Evolutionary conservation across 108 stramenopile species (phyloP).

Genomic region (Fragilariopsis cylindrus): DNA sequence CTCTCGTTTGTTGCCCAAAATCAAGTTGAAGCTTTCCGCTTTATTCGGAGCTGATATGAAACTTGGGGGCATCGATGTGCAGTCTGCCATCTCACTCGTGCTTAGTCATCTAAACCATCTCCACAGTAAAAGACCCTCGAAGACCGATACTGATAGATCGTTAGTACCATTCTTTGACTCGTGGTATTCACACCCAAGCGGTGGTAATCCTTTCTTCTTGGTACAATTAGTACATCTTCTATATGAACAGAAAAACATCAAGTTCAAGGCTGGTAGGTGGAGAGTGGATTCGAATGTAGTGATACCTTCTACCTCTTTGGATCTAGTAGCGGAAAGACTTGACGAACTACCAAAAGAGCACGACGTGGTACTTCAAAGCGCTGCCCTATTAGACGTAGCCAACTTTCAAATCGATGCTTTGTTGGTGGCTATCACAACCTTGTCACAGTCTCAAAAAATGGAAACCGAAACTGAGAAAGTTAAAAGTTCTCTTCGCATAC

Average conservation of each 20-base stretch:
- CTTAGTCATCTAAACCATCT: background rate
- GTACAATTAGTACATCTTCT: conserved; percentile 9
- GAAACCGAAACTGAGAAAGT: background rate
- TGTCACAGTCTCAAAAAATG: background rate
- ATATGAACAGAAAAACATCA: background rate
- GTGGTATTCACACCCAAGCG: background rate
- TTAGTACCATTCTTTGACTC: background rate
- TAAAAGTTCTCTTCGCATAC: background rate
- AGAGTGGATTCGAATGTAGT: background rate
- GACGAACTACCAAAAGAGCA: background rate
- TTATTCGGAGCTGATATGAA: conserved; percentile 19
- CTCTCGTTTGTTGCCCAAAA: conserved; percentile 5
- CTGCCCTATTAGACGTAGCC: conserved; percentile 10
- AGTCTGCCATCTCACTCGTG: conserved; percentile 1
- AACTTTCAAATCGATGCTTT: conserved; percentile 4
- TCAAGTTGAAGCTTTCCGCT: conserved; percentile 13
- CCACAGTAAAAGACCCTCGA: background rate
- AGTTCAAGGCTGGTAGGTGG: conserved; percentile 2
- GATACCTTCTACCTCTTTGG: conserved; percentile 9
- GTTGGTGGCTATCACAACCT: background rate
- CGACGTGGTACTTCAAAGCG: conserved; percentile 15
- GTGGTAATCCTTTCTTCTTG: conserved; percentile 15
- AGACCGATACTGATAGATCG: too few relatives aligned
- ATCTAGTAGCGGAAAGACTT: conserved; percentile 16
- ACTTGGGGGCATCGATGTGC: conserved; percentile 2